Conservation (phyloP, 345 rosid genomes). For the Moricandia moricandioides region DNA sequence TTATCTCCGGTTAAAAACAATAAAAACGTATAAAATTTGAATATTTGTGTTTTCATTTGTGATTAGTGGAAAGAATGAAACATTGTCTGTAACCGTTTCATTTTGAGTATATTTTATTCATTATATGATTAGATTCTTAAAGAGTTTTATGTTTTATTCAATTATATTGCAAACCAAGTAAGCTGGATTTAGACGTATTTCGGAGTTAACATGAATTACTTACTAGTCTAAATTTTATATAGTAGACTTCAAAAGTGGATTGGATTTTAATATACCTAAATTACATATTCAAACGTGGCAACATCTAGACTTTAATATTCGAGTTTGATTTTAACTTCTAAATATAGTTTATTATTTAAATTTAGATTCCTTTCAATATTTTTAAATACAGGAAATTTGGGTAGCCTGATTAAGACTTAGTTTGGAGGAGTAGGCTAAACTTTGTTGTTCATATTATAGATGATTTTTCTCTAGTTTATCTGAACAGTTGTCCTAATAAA, state of each 20-base stretch:
- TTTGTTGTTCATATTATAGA: neutral
- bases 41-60: too few species aligned
- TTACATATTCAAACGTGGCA: neutral
- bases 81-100: neutral
- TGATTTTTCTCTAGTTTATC: neutral
- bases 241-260: neutral
- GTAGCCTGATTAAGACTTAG: neutral
- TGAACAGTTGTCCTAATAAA: neutral
- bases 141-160: neutral
- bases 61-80: neutral
- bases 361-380: neutral
- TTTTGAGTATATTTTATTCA: neutral
- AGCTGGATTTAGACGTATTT: neutral
- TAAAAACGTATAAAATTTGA: too few species aligned
- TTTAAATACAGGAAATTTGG: neutral
- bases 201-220: neutral
- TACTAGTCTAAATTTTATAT: neutral
- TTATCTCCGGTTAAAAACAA: too few species aligned
- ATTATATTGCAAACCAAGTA: neutral
- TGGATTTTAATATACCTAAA: neutral
- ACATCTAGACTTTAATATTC: neutral
- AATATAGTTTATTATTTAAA: too few species aligned
- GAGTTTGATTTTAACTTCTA: too few species aligned
- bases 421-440: neutral
- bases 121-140: neutral